Evolutionary conservation across 192 early-diverging fungal genomes (phyloP).

Genomic region (Backusella luteola): DNA sequence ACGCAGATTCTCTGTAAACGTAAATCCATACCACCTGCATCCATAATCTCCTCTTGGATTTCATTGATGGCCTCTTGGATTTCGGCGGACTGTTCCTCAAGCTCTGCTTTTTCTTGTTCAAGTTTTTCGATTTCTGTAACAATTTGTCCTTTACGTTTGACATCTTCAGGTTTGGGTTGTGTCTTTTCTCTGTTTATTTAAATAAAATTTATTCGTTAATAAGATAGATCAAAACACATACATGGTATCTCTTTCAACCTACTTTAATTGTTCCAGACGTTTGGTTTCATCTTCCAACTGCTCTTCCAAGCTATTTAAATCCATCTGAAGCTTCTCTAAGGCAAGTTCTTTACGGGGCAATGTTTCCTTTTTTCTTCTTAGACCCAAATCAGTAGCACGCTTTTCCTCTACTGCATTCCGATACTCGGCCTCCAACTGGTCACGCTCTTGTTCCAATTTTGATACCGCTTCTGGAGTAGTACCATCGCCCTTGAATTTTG

Average conservation of each 20-base stretch:
- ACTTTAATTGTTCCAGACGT: slow-evolving; percentile 58
- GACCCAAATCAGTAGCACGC: slow-evolving; percentile 36
- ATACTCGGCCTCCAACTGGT: slow-evolving; percentile 54
- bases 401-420: slow-evolving; percentile 47
- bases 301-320: slow-evolving; percentile 61
- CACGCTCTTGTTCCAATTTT: slow-evolving; percentile 57
- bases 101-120: slow-evolving; percentile 38
- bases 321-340: slow-evolving; percentile 71
- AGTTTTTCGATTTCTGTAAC: slow-evolving; percentile 46
- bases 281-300: slow-evolving; percentile 69
- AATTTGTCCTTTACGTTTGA: slow-evolving; percentile 52
- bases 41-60: slow-evolving; percentile 88
- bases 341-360: slow-evolving; percentile 59
- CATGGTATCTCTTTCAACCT: neutral
- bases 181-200: slow-evolving; percentile 36
- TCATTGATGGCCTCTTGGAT: slow-evolving; percentile 79
- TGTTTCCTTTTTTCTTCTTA: slow-evolving; percentile 53
- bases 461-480: slow-evolving; percentile 54
- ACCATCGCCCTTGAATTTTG: slow-evolving; percentile 59
- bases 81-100: slow-evolving; percentile 55
- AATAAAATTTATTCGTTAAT: neutral
- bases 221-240: neutral
- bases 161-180: slow-evolving; percentile 52
- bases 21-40: slow-evolving; percentile 86
- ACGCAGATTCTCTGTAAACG: slow-evolving; percentile 84